Conservation (phyloP, 2,329 filamentous ascomycete genomes). For the Beauveria sp. region DNA sequence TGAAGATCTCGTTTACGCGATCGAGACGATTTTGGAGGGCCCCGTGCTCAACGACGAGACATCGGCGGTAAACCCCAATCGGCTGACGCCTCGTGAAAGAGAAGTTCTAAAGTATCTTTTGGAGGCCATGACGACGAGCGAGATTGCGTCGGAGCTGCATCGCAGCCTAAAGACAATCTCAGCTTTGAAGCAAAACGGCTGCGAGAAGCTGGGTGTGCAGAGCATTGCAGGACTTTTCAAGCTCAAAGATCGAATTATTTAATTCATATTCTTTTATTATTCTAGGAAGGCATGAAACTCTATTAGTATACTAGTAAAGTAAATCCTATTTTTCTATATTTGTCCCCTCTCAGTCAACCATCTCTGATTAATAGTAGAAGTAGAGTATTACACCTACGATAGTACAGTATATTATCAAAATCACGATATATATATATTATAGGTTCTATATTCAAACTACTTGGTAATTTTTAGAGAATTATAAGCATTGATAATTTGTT, state of each 20-base stretch:
- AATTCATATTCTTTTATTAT: too few species aligned
- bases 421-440: too few species aligned
- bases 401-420: too few species aligned
- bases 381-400: too few species aligned
- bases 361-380: too few species aligned
- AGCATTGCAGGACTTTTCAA: slow-evolving; percentile 3
- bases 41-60: background rate
- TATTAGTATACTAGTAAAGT: too few species aligned
- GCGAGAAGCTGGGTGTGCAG: slow-evolving; percentile 5
- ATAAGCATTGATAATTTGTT: too few species aligned
- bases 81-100: background rate
- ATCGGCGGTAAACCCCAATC: background rate
- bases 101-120: background rate
- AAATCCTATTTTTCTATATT: too few species aligned
- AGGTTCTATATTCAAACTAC: too few species aligned
- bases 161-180: background rate
- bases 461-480: too few species aligned
- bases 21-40: slow-evolving; percentile 2
- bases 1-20: background rate
- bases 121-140: slow-evolving; percentile 3
- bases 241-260: slow-evolving; percentile 4
- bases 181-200: slow-evolving; percentile 4
- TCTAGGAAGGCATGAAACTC: too few species aligned
- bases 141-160: slow-evolving; percentile 2
- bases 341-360: too few species aligned